Base-by-base conservation (phyloP, 2,329 filamentous ascomycete genomes). In the Exophiala sp. region DNA sequence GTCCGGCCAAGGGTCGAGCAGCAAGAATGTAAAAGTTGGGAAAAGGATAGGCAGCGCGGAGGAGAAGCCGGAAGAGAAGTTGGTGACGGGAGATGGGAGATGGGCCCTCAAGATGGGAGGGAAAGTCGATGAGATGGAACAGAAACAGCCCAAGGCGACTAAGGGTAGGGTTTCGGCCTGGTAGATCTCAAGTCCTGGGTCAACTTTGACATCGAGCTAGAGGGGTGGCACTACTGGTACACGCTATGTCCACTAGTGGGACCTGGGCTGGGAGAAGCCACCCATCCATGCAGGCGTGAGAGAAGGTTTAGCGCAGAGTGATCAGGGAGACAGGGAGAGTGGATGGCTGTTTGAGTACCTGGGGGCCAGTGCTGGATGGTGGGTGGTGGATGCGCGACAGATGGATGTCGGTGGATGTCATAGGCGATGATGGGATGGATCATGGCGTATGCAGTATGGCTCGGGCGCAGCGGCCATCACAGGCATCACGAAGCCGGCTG, bases 81-180 rank as follows among this genome's bases (percentile, higher is more conserved):
- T 46, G 13, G 44, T 42, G 43, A 39, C 34, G 42, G 40, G 29
- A 46, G 50, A 40, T 18, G 44, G 48, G 32, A 27, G 46, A 29
- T 32, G 16, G 30, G 50, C 10, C 24, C 18, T 43, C n/a, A 43
- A n/a, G 23, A 43, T 37, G 34, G 34, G 34, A 37, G 34, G 34
- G 34, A 37, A 18, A 37, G 34, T 37, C 24, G 41, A 43, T 43
- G 41, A 43, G 29, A 42, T 29, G 41, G 23, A 43, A 30, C 23
- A 43, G 41, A 19, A 43, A 27, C 23, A 18, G 18, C 34, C 18
- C 34, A 11, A 18, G 19, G 34, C 34, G 14, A 37, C 41, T 43
- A 43, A 43, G 41, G 41, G 41, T 43, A 43, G 41, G 41, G 41
- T 43, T 43, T 30, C n/a, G 34, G 34, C 34, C 34, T 37, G 34